Conservation (phyloP, 306 rosid genomes). For the Fragaria nilgerrensis region DNA sequence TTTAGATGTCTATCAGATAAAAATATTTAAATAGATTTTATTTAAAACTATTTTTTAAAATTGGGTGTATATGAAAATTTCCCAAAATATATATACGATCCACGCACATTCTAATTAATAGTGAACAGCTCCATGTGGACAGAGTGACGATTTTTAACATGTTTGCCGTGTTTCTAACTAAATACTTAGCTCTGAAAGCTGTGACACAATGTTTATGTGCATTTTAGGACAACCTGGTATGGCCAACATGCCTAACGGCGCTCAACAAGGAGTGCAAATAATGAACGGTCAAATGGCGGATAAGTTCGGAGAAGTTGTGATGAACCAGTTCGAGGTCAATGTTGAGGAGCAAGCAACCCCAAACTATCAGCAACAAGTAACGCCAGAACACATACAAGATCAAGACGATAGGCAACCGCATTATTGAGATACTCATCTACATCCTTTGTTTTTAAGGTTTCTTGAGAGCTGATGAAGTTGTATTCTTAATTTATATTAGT, state of each 20-base stretch:
- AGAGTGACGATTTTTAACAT: neutral
- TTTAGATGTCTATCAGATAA: too few relatives aligned
- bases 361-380: neutral
- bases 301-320: neutral
- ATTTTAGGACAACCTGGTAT: neutral
- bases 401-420: neutral
- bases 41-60: too few relatives aligned
- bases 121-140: neutral
- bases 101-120: neutral
- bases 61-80: too few relatives aligned
- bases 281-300: neutral
- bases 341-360: neutral
- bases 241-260: neutral
- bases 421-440: neutral
- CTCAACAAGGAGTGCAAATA: neutral
- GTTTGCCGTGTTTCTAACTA: neutral
- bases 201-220: neutral
- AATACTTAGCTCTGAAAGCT: neutral
- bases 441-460: neutral
- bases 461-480: neutral
- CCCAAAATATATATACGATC: neutral
- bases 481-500: neutral
- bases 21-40: too few relatives aligned
- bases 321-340: neutral
- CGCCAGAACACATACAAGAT: neutral